These are phyloP conservation scores for Oryza meridionalis DNA, from an alignment of 176 grass and related monocot species.

Conservation along the genomic window DNA sequence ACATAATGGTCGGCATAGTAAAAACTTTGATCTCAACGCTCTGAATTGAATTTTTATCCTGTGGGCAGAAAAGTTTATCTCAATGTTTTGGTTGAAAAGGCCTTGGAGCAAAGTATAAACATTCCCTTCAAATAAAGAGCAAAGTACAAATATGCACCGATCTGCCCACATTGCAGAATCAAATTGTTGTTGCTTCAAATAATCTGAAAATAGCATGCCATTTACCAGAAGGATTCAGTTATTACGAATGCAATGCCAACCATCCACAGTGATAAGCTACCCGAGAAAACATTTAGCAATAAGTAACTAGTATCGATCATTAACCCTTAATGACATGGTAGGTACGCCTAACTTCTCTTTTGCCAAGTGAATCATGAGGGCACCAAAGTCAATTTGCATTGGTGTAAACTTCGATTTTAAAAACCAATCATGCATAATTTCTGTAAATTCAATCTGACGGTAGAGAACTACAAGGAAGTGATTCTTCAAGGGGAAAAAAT, in stretches of 20 bases:
- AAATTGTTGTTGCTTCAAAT: not conserved
- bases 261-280: not conserved
- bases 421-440: not conserved
- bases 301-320: slow-evolving; percentile 3
- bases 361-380: not conserved
- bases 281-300: not conserved
- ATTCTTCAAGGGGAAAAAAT: not conserved
- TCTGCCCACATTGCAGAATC: not conserved
- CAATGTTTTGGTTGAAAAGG: not conserved
- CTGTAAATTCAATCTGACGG: not conserved
- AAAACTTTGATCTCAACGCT: not conserved
- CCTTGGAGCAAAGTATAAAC: not conserved
- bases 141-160: not conserved
- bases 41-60: not conserved
- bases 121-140: too few species aligned
- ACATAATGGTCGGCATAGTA: not conserved
- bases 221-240: not conserved
- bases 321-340: slow-evolving; percentile 11
- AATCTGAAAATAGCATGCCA: not conserved
- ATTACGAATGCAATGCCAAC: not conserved
- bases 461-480: not conserved
- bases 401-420: not conserved
- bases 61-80: not conserved
- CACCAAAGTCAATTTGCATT: not conserved
- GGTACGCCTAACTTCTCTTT: slow-evolving; percentile 22